Evolutionary conservation across 202 grass and related monocot species (phyloP).

Genomic region (Cymbopogon flexuosus): DNA sequence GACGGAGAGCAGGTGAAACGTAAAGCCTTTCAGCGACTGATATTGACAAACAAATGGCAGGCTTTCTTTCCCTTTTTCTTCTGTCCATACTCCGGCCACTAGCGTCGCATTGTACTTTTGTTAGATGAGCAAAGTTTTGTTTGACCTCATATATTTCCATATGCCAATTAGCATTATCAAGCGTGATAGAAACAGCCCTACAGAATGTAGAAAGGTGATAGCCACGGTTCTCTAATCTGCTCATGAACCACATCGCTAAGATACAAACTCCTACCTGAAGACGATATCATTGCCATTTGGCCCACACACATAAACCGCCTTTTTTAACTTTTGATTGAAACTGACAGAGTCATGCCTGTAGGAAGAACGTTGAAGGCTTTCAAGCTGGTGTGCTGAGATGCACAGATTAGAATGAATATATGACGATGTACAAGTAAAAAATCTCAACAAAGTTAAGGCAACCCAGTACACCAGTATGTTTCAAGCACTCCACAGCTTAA

Average conservation of each 20-base stretch:
- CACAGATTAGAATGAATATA: background rate
- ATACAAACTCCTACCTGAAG: background rate
- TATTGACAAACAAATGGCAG: background rate
- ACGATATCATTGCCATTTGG: background rate
- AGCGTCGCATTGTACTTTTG: background rate
- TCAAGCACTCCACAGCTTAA: background rate
- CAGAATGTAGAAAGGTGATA: background rate
- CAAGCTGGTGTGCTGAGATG: background rate
- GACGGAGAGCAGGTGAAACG: slow-evolving; percentile 22
- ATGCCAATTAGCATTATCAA: background rate
- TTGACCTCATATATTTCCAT: slow-evolving; percentile 1
- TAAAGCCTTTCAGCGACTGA: background rate
- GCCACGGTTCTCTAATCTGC: background rate
- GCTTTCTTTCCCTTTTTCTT: background rate
- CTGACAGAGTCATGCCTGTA: background rate
- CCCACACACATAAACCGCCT: background rate
- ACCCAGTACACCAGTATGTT: background rate
- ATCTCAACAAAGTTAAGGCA: background rate
- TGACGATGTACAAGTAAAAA: background rate
- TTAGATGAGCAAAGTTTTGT: background rate
- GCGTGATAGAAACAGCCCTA: background rate
- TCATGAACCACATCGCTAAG: background rate
- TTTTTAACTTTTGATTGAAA: background rate
- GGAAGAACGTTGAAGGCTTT: background rate
- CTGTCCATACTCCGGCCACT: slow-evolving; percentile 1